Evolutionary conservation across 306 rosid species (phyloP).

Genomic region (Lathyrus oleraceus): DNA sequence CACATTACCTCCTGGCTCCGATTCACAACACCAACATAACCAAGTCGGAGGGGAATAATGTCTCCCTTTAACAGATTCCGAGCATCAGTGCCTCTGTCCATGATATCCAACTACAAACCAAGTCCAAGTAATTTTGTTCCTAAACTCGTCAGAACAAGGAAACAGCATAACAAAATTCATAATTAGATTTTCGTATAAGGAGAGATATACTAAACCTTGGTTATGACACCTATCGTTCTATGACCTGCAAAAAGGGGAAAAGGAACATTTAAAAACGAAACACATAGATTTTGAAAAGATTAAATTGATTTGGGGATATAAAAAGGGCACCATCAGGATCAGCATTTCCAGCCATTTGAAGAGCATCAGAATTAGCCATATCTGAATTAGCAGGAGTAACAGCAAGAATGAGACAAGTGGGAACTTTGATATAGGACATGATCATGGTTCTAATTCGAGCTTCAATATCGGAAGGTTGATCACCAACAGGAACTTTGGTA

Average conservation of each 20-base stretch:
- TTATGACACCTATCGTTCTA: slow-evolving; percentile 92
- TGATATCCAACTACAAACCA: slow-evolving; percentile 77
- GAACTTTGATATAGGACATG: slow-evolving; percentile 83
- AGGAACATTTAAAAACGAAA: slow-evolving; percentile 1
- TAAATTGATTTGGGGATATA: slow-evolving; percentile 9
- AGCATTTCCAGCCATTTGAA: slow-evolving; percentile 95
- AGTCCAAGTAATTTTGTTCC: slow-evolving; percentile 19
- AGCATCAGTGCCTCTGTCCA: slow-evolving; percentile 99
- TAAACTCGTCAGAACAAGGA: slow-evolving; percentile 36
- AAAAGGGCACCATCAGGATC: slow-evolving; percentile 86
- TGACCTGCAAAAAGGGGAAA: slow-evolving; percentile 55
- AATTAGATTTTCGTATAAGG: slow-evolving; percentile 2
- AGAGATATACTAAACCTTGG: slow-evolving; percentile 60
- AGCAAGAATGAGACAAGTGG: slow-evolving; percentile 84
- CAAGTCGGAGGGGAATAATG: slow-evolving; percentile 88
- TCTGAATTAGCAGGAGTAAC: slow-evolving; percentile 96
- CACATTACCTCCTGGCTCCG: slow-evolving; percentile 92
- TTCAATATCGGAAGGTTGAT: slow-evolving; percentile 95
- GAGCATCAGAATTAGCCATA: slow-evolving; percentile 98
- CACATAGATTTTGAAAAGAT: not conserved
- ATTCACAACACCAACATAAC: slow-evolving; percentile 92
- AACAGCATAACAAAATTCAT: slow-evolving; percentile 22
- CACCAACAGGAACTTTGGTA: slow-evolving; percentile 99
- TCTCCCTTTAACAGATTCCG: slow-evolving; percentile 88
- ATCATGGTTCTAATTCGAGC: slow-evolving; percentile 92